Base-by-base conservation (phyloP, 164 flowering plant species). In the Umbilicus rupestris region DNA sequence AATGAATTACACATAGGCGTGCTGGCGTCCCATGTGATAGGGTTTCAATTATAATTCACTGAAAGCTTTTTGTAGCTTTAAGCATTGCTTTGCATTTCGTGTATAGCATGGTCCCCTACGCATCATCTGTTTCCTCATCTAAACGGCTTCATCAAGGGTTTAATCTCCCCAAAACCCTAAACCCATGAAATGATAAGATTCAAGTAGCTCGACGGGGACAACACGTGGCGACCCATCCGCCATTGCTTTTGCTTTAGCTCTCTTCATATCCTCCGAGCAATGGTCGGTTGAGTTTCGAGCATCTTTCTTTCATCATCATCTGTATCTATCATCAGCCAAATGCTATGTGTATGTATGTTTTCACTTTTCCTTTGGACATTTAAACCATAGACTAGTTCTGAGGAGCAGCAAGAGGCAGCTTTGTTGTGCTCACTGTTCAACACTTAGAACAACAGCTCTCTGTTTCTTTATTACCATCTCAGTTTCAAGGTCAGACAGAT, bases 221-320 rank as follows among this genome's bases (percentile, higher is more conserved):
- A 22, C 57, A 50, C 57, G 57, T 50, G 57, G 57, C 15, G 28
- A 22, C 29, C 2, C 57, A 50, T 50, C 57, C 22, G 10, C 57
- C 57, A 20, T 50, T 50, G 60, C 60, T 55, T 55, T 55, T 55
- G 57, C 57, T 50, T 49, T 49, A 20, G 7, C 57, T 50, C 57
- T 22, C 57, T 50, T 50, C 57, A 28, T 55, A 28, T 55, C 60
- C 33, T 52, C 17, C 8, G 31, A 24, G 59, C 30, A 52, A 52
- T 52, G 59, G 59, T 52, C 31, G 59, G 59, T 52, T 52, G 59
- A 52, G 31, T 52, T 52, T 52, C 59, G 26, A 52, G 59, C 59
- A 52, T 52, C 30, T 52, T 52, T 52, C 59, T 52, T 26, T 49
- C 28, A 20, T 49, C 1, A 9, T 49, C 55, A 50, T 50, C 28